These are phyloP conservation scores for Pleurotus platypus DNA, from an alignment of 768 basidiomycete species.

Conservation along the genomic window DNA sequence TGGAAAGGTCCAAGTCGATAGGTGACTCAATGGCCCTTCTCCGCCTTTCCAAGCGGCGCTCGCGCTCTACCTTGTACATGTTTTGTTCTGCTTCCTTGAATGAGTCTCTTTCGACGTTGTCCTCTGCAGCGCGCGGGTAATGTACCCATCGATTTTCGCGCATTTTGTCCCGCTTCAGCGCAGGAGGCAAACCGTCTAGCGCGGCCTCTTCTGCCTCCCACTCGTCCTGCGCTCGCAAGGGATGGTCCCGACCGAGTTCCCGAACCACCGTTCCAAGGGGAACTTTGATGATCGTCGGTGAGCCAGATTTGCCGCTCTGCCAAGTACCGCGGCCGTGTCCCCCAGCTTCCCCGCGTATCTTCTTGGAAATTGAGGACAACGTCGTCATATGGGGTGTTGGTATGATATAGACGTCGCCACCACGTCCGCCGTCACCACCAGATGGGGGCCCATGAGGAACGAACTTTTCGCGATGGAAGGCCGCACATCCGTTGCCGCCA, in stretches of 20 bases:
- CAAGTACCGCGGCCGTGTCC: conserved; percentile 78
- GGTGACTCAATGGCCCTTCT: conserved; percentile 38
- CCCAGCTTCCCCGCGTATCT: conserved; percentile 66
- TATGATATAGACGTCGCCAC: conserved; percentile 82
- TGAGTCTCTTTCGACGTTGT: conserved; percentile 56
- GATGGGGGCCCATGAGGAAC: conserved; percentile 84
- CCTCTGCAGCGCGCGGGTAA: conserved; percentile 64
- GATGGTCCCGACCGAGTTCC: conserved; percentile 66
- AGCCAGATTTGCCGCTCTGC: conserved; percentile 76
- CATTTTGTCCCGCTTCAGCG: conserved; percentile 55
- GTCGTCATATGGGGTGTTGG: conserved; percentile 78
- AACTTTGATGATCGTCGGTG: conserved; percentile 73
- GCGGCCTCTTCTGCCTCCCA: conserved; percentile 73
- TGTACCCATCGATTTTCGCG: conserved; percentile 74
- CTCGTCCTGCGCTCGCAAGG: conserved; percentile 58
- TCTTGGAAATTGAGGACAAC: conserved; percentile 67
- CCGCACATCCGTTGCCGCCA: conserved; percentile 89
- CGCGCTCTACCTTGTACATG: conserved; percentile 58
- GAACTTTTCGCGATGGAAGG: conserved; percentile 90
- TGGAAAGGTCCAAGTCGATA: conserved; percentile 61
- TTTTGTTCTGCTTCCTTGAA: conserved; percentile 72
- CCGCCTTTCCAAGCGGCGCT: conserved; percentile 44
- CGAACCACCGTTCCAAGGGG: conserved; percentile 89
- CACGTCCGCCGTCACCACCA: conserved; percentile 88
- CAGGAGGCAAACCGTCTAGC: conserved; percentile 40